phyloP scores from a whole-genome alignment of 164 flowering plant genomes.

The Chloranthus sessilifolius region DNA sequence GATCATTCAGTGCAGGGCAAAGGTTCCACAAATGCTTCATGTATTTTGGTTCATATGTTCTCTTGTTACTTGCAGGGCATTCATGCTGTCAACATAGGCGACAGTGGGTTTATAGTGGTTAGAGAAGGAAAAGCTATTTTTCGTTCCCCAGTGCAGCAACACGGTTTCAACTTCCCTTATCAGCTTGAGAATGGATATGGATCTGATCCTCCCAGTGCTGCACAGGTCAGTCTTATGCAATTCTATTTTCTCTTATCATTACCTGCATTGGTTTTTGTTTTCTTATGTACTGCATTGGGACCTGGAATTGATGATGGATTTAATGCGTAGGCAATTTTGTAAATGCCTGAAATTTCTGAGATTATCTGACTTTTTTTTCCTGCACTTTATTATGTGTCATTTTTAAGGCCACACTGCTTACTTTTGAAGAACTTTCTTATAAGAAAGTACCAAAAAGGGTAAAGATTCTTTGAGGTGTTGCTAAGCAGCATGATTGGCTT shows the following conservation, averaged over 20 bases:
- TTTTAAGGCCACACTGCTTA: too few relatives aligned
- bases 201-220: slow-evolving; percentile 77
- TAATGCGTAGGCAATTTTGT: too few relatives aligned
- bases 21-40: neutral
- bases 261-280: slow-evolving; percentile 3
- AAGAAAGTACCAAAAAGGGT: too few relatives aligned
- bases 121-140: slow-evolving; percentile 78
- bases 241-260: neutral
- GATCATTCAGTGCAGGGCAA: neutral
- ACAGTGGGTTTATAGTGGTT: slow-evolving; percentile 84
- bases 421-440: too few relatives aligned
- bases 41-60: too few relatives aligned
- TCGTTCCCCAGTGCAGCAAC: slow-evolving; percentile 78
- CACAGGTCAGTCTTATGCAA: slow-evolving; percentile 44
- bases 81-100: slow-evolving; percentile 80
- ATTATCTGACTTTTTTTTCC: slow-evolving; percentile 38
- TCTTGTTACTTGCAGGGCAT: slow-evolving; percentile 50
- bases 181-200: slow-evolving; percentile 64
- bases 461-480: too few relatives aligned
- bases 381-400: too few relatives aligned
- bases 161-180: slow-evolving; percentile 78
- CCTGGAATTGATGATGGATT: too few relatives aligned
- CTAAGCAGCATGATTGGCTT: too few relatives aligned
- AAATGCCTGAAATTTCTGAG: slow-evolving; percentile 47
- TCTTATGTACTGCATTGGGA: too few relatives aligned